A percentile compares a stretch with the other conserved stretches of the same genome.
These are phyloP conservation scores for Vitis labrusca DNA, from an alignment of 164 flowering plant species.

Conservation along the genomic window DNA sequence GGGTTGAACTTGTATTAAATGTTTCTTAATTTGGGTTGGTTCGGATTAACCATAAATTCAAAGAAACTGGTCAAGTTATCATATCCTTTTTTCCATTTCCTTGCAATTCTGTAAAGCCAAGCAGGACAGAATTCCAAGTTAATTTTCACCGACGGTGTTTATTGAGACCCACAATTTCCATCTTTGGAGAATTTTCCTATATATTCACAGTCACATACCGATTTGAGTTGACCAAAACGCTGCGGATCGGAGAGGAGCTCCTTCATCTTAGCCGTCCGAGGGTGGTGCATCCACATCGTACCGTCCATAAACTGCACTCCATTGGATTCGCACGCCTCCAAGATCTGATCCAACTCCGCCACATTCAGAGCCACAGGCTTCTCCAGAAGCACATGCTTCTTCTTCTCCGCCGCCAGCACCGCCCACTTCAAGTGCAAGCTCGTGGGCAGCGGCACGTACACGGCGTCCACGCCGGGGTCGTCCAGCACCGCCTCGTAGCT, in stretches of 20 bases:
- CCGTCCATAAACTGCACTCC: conserved; percentile 83
- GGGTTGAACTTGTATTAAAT: no score
- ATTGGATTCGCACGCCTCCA: conserved; percentile 51
- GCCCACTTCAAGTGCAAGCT: conserved; percentile 62
- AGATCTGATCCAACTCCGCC: conserved; percentile 49
- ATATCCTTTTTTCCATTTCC: no score
- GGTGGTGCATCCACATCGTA: conserved; percentile 85
- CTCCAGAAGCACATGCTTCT: conserved; percentile 71
- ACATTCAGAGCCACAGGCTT: conserved; percentile 66
- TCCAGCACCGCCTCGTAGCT: conserved; percentile 61
- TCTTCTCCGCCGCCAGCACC: conserved; percentile 48
- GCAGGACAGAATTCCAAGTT: no score
- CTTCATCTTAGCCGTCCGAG: conserved; percentile 58
- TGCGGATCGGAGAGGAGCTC: conserved; percentile 42
- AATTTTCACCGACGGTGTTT: no score
- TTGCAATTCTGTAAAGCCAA: no score
- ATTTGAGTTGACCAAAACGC: conserved; percentile 54
- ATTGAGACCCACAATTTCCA: no score
- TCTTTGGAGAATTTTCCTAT: background rate
- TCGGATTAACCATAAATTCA: no score
- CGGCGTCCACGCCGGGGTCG: conserved; percentile 64
- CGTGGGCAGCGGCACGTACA: conserved; percentile 72
- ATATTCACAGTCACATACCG: conserved; percentile 22
- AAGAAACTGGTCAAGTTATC: no score
- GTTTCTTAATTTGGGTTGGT: no score